phyloP scores from a whole-genome alignment of 2,329 filamentous ascomycete genomes.

The Alternaria novae-zelandiae region DNA sequence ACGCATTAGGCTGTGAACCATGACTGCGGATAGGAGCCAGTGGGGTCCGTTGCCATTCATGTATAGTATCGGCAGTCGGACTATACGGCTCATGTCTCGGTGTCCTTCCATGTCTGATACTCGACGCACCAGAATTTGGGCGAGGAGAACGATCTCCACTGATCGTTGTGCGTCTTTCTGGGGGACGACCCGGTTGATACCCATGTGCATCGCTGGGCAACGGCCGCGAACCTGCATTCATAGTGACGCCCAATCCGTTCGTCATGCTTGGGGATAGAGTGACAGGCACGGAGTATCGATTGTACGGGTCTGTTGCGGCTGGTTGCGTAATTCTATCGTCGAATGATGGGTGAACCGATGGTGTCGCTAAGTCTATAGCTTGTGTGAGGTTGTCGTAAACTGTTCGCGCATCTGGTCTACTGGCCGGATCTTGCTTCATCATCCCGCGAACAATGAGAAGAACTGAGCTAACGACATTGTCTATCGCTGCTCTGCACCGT shows the following conservation, averaged over 20 bases:
- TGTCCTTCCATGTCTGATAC: accelerated
- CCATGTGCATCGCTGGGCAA: accelerated
- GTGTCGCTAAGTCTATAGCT: neutral
- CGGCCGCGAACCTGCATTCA: too few species aligned
- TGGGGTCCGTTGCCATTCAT: neutral
- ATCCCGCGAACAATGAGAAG: conserved; percentile 11
- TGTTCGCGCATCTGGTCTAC: neutral
- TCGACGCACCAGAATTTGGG: accelerated
- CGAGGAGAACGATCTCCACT: neutral
- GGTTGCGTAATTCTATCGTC: too few species aligned
- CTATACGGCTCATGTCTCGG: accelerated
- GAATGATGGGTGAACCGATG: too few species aligned
- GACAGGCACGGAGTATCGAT: neutral
- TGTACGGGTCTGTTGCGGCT: too few species aligned
- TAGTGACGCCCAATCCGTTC: too few species aligned
- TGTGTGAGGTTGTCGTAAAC: neutral
- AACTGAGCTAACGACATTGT: neutral
- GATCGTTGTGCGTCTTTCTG: neutral
- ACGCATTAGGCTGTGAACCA: accelerated
- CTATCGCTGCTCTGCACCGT: neutral
- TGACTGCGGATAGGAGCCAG: accelerated
- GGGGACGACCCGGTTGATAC: neutral
- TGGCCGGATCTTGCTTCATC: neutral
- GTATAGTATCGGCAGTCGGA: neutral
- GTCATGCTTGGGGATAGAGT: neutral